Evolutionary conservation across 306 rosid species (phyloP).

Genomic region (Dicorynia guianensis): DNA sequence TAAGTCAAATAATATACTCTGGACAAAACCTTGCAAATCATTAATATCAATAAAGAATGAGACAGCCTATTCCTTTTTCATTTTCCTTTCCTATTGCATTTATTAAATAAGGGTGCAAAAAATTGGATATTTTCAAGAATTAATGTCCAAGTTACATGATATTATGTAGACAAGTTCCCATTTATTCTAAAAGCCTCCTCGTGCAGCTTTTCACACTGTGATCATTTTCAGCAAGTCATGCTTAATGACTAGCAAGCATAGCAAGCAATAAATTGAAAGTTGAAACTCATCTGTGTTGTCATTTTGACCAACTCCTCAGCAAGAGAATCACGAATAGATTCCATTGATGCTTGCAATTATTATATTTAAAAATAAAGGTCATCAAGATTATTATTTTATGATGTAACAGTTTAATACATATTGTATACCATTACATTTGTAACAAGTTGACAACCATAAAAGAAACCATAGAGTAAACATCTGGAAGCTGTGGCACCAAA

Average conservation of each 20-base stretch:
- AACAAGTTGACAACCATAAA: constrained; percentile 9
- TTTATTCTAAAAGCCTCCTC: too few relatives aligned
- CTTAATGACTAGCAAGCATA: constrained; percentile 33
- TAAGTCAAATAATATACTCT: too few relatives aligned
- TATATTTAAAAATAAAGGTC: constrained; percentile 28
- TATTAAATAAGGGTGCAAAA: too few relatives aligned
- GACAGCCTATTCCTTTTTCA: too few relatives aligned
- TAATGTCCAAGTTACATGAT: too few relatives aligned
- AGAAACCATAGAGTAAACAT: constrained; percentile 23
- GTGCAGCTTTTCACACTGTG: constrained; percentile 92
- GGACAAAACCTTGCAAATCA: too few relatives aligned
- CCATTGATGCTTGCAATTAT: constrained; percentile 77
- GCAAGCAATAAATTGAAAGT: constrained; percentile 20
- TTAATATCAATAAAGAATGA: too few relatives aligned
- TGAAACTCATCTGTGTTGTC: constrained; percentile 80
- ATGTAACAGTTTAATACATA: constrained; percentile 33
- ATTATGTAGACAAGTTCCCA: too few relatives aligned
- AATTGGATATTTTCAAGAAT: too few relatives aligned
- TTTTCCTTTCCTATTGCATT: too few relatives aligned
- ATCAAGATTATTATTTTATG: constrained; percentile 19
- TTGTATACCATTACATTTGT: constrained; percentile 7
- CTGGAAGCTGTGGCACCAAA: constrained; percentile 24
- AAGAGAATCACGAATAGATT: constrained; percentile 96
- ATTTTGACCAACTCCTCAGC: constrained; percentile 95
- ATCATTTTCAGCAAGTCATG: constrained; percentile 27